Percentiles rank a stretch among this genome's conserved stretches.
Conservation (phyloP, 2,329 filamentous ascomycete species). For the Pestalotiopsis fici region DNA sequence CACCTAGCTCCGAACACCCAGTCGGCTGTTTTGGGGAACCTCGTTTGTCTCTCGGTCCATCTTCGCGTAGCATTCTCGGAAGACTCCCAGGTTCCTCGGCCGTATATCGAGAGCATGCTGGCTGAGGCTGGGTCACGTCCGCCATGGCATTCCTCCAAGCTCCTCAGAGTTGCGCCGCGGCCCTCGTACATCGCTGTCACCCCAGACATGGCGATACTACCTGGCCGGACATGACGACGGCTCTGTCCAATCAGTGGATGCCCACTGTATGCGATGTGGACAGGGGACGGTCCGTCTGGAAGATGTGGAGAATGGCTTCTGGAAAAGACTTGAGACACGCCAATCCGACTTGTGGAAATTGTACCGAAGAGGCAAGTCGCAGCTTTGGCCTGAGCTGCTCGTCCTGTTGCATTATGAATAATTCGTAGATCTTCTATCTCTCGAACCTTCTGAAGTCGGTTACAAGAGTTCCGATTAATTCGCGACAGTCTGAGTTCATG, state of each 20-base stretch:
- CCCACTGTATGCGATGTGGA: conserved; percentile 1
- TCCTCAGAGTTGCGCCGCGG: not conserved
- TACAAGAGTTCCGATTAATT: not conserved
- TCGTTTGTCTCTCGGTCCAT: not conserved
- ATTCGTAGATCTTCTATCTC: conserved; percentile 10
- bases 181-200: not conserved
- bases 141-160: not conserved
- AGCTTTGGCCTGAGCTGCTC: conserved; percentile 8
- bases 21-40: not conserved
- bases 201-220: conserved; percentile 7
- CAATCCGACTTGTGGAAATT: conserved; percentile 18
- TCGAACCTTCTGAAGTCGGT: conserved; percentile 10
- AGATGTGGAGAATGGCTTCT: conserved; percentile 22
- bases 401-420: conserved; percentile 13
- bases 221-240: conserved; percentile 3
- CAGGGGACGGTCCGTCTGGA: conserved; percentile 13
- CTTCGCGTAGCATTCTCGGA: not conserved
- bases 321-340: conserved; percentile 20
- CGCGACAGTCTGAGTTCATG: not conserved
- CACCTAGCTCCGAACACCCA: not conserved
- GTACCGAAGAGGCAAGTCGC: conserved; percentile 24
- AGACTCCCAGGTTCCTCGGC: not conserved
- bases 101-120: not conserved
- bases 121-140: not conserved
- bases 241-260: conserved; percentile 4